These are phyloP conservation scores for Pythium rishiriense DNA, from an alignment of 352 stramenopile species.

Conservation along the genomic window DNA sequence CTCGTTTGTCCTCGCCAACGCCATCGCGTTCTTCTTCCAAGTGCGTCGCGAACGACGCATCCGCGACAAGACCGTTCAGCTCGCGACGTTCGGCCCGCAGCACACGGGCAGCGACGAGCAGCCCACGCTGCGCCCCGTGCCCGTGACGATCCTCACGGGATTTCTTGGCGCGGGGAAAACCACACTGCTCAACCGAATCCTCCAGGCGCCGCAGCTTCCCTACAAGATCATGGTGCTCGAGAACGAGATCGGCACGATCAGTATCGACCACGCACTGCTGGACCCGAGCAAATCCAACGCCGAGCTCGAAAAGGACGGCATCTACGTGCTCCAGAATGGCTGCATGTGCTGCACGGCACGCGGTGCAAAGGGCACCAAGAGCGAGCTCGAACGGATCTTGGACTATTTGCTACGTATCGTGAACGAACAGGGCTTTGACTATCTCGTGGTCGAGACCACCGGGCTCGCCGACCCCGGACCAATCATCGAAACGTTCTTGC, in stretches of 20 bases:
- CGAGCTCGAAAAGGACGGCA: slow-evolving; percentile 62
- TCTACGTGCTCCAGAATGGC: slow-evolving; percentile 98
- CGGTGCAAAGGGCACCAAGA: slow-evolving; percentile 90
- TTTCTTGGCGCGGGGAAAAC: slow-evolving; percentile 96
- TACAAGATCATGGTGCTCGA: slow-evolving; percentile 97
- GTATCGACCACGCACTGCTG: slow-evolving; percentile 68
- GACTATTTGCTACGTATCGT: slow-evolving; percentile 74
- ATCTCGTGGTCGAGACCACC: slow-evolving; percentile 97
- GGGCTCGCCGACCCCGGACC: slow-evolving; percentile 95
- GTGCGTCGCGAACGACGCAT: slow-evolving; percentile 63
- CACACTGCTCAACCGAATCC: slow-evolving; percentile 95
- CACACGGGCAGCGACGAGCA: slow-evolving; percentile 5
- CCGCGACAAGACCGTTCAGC: slow-evolving; percentile 49
- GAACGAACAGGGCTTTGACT: slow-evolving; percentile 91
- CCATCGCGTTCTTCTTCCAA: slow-evolving; percentile 64
- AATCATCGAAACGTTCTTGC: slow-evolving; percentile 97
- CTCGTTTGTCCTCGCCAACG: slow-evolving; percentile 61
- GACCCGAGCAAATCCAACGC: slow-evolving; percentile 28
- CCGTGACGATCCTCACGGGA: slow-evolving; percentile 94
- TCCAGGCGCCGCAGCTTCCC: slow-evolving; percentile 80
- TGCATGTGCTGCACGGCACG: slow-evolving; percentile 97
- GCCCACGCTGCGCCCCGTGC: slow-evolving; percentile 35
- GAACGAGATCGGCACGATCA: slow-evolving; percentile 70
- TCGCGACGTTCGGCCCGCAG: slow-evolving; percentile 27
- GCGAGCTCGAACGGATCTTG: slow-evolving; percentile 91